Conservation (phyloP, 768 basidiomycete species). For the Phylloporus sp. region DNA sequence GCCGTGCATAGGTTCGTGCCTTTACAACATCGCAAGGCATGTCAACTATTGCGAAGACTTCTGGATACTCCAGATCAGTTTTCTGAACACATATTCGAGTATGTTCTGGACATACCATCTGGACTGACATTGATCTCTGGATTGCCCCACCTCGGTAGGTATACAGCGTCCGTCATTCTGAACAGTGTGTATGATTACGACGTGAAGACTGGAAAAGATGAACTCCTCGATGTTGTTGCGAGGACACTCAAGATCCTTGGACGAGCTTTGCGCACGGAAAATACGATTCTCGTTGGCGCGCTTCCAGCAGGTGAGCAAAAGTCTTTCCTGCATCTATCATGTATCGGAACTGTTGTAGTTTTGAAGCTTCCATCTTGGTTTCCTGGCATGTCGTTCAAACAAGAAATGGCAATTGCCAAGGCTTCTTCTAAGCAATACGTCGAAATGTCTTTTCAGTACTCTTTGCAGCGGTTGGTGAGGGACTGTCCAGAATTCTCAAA, state of each 20-base stretch:
- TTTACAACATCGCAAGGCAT: slow-evolving; percentile 27
- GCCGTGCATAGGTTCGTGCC: slow-evolving; percentile 26
- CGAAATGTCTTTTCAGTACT: slow-evolving; percentile 11
- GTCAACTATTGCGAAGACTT: slow-evolving; percentile 31
- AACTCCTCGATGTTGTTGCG: slow-evolving; percentile 8
- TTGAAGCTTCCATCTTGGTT: slow-evolving; percentile 21
- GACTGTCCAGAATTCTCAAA: background rate
- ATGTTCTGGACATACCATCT: background rate
- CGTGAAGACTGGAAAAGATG: slow-evolving; percentile 8
- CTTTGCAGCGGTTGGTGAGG: slow-evolving; percentile 18
- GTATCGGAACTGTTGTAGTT: slow-evolving; percentile 6
- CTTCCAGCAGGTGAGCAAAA: slow-evolving; percentile 16
- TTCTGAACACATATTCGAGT: slow-evolving; percentile 34
- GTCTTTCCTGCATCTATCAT: too few species aligned
- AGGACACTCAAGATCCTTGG: slow-evolving; percentile 2
- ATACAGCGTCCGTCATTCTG: slow-evolving; percentile 20
- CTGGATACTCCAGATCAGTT: slow-evolving; percentile 31
- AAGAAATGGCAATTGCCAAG: slow-evolving; percentile 16
- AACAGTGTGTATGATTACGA: slow-evolving; percentile 20
- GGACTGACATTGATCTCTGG: background rate
- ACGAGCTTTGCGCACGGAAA: slow-evolving; percentile 16
- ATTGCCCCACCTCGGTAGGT: slow-evolving; percentile 2
- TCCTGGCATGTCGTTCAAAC: slow-evolving; percentile 22
- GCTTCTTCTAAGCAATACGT: slow-evolving; percentile 13
- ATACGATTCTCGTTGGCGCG: slow-evolving; percentile 13